Conservation (phyloP, 306 rosid species). For the Pyrus bretschneideri region DNA sequence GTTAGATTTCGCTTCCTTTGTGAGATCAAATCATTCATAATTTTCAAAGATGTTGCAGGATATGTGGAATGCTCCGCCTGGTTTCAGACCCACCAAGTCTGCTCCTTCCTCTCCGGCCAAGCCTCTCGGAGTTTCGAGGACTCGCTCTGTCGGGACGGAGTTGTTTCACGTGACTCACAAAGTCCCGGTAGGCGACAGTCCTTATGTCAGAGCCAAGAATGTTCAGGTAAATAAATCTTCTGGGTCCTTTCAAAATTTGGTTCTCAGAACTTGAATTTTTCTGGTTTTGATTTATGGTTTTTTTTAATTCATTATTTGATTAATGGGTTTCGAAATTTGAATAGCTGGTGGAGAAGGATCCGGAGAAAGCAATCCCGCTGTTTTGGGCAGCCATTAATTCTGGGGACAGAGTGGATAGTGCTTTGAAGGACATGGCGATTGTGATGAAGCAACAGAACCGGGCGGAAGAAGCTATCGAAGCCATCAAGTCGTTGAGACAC, state of each 20-base stretch:
- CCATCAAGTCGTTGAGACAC: slow-evolving; percentile 73
- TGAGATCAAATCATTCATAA: not conserved
- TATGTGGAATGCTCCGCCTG: slow-evolving; percentile 92
- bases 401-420: slow-evolving; percentile 96
- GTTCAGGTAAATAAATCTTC: slow-evolving; percentile 58
- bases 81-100: slow-evolving; percentile 87
- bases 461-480: slow-evolving; percentile 97
- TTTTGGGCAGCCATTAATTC: slow-evolving; percentile 98
- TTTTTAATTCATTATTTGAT: not conserved
- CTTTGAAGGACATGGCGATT: slow-evolving; percentile 95
- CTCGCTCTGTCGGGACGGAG: slow-evolving; percentile 47
- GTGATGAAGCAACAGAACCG: slow-evolving; percentile 97
- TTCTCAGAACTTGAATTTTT: not conserved
- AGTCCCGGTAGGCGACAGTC: slow-evolving; percentile 82
- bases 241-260: not conserved
- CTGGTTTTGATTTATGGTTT: not conserved
- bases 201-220: slow-evolving; percentile 93
- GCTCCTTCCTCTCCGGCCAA: slow-evolving; percentile 98
- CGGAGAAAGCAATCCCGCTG: slow-evolving; percentile 86
- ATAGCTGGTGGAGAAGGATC: slow-evolving; percentile 94
- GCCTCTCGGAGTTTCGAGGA: slow-evolving; percentile 60
- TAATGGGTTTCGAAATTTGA: not conserved
- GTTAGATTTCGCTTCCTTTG: not conserved
- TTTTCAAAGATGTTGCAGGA: slow-evolving; percentile 57
- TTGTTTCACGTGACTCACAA: slow-evolving; percentile 76